Evolutionary conservation across 495 filamentous ascomycete genomes (phyloP), one percentile per base, ranked within the genome.

Genomic region (Cryomyces antarcticus): DNA sequence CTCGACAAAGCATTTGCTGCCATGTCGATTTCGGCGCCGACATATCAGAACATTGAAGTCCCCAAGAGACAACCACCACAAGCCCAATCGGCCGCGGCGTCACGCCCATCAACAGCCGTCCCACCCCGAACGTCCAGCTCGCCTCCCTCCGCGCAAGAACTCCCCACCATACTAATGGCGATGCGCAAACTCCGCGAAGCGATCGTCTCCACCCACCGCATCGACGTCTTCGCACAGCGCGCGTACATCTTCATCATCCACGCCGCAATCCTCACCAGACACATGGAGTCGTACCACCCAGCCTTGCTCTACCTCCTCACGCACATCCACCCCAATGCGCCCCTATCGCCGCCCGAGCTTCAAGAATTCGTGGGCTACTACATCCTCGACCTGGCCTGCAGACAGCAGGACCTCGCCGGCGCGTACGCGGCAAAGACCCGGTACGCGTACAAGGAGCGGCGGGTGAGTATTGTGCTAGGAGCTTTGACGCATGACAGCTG

Each of bases 141-240:
- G 38, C 61, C 51, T 42, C 58, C 57, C 44, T 55, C 66, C 38
- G 59, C 67, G 33, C 53, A 52, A 39, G 75, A 79, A 48, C 62
- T 80, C 41, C 68, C 72, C 30, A 67, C 62, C 9, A 64, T 82
- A 44, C 60, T 78, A 43, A 69, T 75, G 47, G 80, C 86, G 31
- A 81, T 96, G 59, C 77, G 89, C 43, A 96, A 94, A 58, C 70
- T 97, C 34, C 75, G 89, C 37, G 89, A 97, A 64, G 84, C 75
- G 37, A 73, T 95, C 41, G 73, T 88, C 0, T 78, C 83, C 31
- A 74, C 76, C 13, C 63, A 69, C 31, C 77, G 83, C 29, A 54
- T 58, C 38, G 82, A 87, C 48, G 12, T 33, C 7, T 70, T 70
- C 57, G 64, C 67, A 4, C 55, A 57, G 37, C 52, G 49, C 28